Evolutionary conservation across 2,329 filamentous ascomycete genomes (phyloP).

Genomic region (Calonectria pteridis): DNA sequence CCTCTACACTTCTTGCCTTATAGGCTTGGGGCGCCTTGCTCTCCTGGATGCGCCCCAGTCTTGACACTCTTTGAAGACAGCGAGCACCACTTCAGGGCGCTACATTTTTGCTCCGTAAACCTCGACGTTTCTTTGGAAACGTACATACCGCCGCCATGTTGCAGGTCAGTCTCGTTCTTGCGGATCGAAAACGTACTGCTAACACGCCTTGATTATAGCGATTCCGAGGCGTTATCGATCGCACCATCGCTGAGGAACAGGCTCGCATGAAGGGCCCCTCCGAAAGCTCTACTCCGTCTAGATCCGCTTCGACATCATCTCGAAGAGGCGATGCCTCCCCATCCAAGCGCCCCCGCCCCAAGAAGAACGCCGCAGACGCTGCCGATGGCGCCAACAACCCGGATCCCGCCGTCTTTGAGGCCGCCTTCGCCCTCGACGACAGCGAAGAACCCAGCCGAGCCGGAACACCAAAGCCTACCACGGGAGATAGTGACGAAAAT

Average conservation of each 20-base stretch:
- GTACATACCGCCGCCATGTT: constrained; percentile 25
- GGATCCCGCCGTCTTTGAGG: constrained; percentile 89
- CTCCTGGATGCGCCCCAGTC: constrained; percentile 14
- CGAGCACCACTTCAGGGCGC: background rate
- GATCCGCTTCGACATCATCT: constrained; percentile 53
- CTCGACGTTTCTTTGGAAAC: background rate
- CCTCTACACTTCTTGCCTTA: background rate
- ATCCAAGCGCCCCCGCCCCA: constrained; percentile 51
- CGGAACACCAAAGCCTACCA: constrained; percentile 65
- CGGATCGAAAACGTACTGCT: background rate
- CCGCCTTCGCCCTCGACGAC: constrained; percentile 88
- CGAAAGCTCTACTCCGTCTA: constrained; percentile 57
- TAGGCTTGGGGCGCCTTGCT: background rate
- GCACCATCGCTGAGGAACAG: constrained; percentile 91
- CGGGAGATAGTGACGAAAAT: constrained; percentile 52
- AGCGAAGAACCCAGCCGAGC: constrained; percentile 76
- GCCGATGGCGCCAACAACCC: constrained; percentile 65
- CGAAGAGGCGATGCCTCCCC: constrained; percentile 55
- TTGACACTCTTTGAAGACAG: background rate
- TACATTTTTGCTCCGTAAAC: constrained; percentile 13
- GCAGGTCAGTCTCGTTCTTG: constrained; percentile 14
- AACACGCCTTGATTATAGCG: constrained; percentile 62
- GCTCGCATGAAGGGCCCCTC: constrained; percentile 75
- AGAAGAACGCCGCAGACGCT: constrained; percentile 53
- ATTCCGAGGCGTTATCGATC: constrained; percentile 87